phyloP scores from a whole-genome alignment of 176 grass and related monocot genomes.

The Dendrocalamus sinicus region DNA sequence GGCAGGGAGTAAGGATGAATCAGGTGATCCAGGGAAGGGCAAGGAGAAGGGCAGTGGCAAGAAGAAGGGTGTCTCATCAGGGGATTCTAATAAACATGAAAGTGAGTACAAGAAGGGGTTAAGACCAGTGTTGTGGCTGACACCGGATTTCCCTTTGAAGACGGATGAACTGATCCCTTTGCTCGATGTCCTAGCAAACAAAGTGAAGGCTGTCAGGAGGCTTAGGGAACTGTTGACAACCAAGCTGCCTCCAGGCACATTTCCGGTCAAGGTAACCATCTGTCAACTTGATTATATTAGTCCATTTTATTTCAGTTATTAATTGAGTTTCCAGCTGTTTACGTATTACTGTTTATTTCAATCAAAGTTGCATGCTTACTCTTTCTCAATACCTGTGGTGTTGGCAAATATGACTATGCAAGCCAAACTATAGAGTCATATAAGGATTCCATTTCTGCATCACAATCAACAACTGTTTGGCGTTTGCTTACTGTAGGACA shows the following conservation, averaged over 20 bases:
- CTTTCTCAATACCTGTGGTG: background rate
- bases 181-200: constrained; percentile 95
- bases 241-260: constrained; percentile 85
- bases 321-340: background rate
- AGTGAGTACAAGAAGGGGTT: constrained; percentile 97
- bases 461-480: background rate
- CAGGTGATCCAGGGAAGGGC: constrained; percentile 57
- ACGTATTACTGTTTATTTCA: background rate
- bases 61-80: constrained; percentile 61
- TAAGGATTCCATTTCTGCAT: background rate
- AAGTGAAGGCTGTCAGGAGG: constrained; percentile 96
- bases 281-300: background rate
- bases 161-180: constrained; percentile 90
- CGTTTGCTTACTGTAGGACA: background rate
- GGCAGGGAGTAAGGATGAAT: constrained; percentile 58
- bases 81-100: constrained; percentile 67
- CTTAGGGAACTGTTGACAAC: constrained; percentile 94
- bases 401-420: background rate
- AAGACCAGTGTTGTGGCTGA: constrained; percentile 86
- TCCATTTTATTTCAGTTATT: background rate
- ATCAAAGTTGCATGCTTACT: constrained; percentile 24
- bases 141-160: constrained; percentile 91
- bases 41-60: constrained; percentile 85
- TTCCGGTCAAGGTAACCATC: constrained; percentile 87
- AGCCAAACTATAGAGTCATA: background rate